Evolutionary conservation across 139 green algal genomes (phyloP), one percentile per base, ranked within the genome.

Genomic region (Chlamydomonas sp.): DNA sequence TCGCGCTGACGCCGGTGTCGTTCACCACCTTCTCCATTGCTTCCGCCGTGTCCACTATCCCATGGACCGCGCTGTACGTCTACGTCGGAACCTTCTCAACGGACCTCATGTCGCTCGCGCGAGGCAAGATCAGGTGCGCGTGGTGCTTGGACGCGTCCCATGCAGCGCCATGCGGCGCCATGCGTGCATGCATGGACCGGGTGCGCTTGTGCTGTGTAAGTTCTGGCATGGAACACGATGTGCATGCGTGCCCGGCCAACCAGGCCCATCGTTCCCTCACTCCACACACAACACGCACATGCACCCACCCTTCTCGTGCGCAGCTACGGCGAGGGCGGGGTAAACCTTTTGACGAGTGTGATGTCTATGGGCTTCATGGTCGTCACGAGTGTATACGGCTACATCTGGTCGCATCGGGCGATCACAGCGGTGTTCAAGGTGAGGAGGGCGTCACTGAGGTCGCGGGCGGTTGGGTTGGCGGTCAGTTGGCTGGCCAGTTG

Each of bases 21-120:
- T 81, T 87, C 63, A n/a, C 74, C 24, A 65, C 76, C 13, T 90
- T 84, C 36, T 47, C 73, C 1, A 35, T 79, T 0, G 65, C 72
- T 2, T 79, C 73, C 5, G 60, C 68, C 0, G 8, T 73, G 20
- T 76, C 83, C 10, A 83, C 86, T 35, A 62, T 90, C 5, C 85
- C 85, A 0, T 90, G 81, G 79, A 84, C 70, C 10, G 39, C 78
- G 1, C 69, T 79, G 2, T 91, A 90, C 71, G 83, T 88, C 0
- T 95, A 95, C 70, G 77, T 93, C 43, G 89, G 89, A 2, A 77
- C 72, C 3, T 65, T 77, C 30, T 73, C 64, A 24, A 77, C 57
- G n/a, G 65, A 73, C 65, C 57, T 77, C 3, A 69, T 77, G 65
- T 64, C 62, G 37, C 33, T 77, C 29, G 62, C 72, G 35, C 36